Evolutionary conservation across 768 basidiomycete species (phyloP).

Genomic region (Pisolithus sp.): DNA sequence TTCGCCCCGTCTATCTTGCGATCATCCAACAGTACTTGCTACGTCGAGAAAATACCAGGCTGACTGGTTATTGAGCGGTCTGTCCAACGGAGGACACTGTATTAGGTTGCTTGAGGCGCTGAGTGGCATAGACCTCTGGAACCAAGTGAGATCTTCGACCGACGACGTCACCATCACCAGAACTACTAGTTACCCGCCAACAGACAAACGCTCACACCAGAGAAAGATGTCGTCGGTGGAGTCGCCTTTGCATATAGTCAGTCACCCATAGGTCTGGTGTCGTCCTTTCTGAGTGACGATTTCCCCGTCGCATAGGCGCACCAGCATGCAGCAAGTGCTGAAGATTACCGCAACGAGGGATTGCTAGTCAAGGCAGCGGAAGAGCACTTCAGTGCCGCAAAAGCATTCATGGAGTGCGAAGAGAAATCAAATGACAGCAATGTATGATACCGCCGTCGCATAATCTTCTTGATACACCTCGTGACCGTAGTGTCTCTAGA

Average conservation of each 20-base stretch:
- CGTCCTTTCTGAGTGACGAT: neutral
- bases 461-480: constrained; percentile 1
- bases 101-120: no score
- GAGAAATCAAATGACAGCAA: constrained; percentile 70
- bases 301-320: constrained; percentile 52
- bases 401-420: constrained; percentile 66
- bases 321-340: constrained; percentile 75
- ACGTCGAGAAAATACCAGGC: no score
- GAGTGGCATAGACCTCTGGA: no score
- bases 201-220: neutral
- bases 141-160: no score
- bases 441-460: constrained; percentile 35
- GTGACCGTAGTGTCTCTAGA: constrained; percentile 34
- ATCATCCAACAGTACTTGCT: no score
- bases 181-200: no score
- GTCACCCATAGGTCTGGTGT: constrained; percentile 5
- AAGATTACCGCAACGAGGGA: constrained; percentile 61
- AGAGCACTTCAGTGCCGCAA: constrained; percentile 71
- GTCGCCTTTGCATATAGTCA: constrained; percentile 49
- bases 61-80: no score
- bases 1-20: no score
- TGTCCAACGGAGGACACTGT: no score
- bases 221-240: constrained; percentile 31
- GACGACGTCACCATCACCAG: no score
- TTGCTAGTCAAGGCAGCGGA: constrained; percentile 66